Base-by-base conservation (phyloP, 768 basidiomycete species). In the Collybiopsis luxurians region DNA sequence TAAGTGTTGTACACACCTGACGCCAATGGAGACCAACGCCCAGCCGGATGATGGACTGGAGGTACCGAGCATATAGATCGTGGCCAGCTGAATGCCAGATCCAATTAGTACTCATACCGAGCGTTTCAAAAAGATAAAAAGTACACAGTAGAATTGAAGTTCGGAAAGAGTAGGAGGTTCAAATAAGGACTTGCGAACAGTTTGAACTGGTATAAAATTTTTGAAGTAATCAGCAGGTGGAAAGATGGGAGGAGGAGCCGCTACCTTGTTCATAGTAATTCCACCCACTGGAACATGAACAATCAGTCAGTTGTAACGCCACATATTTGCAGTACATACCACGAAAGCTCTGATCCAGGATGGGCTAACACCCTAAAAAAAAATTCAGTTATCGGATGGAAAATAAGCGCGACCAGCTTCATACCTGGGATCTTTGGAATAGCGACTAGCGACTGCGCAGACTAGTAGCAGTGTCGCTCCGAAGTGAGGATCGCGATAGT, bases 401-500 rank as follows among this genome's bases (percentile, higher is more conserved):
- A n/a, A n/a, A n/a, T n/a, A n/a, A n/a, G n/a, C n/a, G n/a, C n/a
- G n/a, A n/a, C n/a, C n/a, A n/a, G n/a, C n/a, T n/a, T n/a, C 31
- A 13, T 34, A 34, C 31, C 31, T 34, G 0, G 73, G 69, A 63
- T 85, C 79, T 42, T 77, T 67, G 10, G 73, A 66, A 56, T 66
- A 80, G n/a, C 79, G 68, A 0, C 76, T 63, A 10, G 76, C 84
- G 52, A 78, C 66, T 0, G 84, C 84, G 60, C 79, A 81, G 0
- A 83, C 70, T 40, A 79, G 68, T 13, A 84, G 66, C 6, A 82
- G 71, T 1, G 73, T 65, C 1, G 65, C 56, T 0, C 70, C 69
- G 61, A 83, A 85, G 3, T 68, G 66, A 4, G 61, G 51, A 55
- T 81, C 73, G 1, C 61, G 64, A 2, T 71, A 61, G 59, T 80